Conservation (phyloP, 176 grass and related monocot genomes). For the Calamus simplicifolius region DNA sequence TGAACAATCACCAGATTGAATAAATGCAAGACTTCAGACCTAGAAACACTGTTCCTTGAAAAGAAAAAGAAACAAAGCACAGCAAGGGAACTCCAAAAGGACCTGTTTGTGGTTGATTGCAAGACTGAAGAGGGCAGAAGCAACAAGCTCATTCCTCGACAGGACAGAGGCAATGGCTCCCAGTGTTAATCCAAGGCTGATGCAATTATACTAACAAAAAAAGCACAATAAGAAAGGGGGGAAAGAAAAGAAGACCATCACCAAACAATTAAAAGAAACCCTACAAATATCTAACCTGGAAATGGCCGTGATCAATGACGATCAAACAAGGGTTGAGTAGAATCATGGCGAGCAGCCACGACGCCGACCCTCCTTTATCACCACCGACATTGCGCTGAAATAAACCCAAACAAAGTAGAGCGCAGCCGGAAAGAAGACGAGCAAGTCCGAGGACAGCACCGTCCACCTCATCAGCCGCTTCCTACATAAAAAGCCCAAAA, state of each 20-base stretch:
- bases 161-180: slow-evolving; percentile 60
- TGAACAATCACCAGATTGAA: no score
- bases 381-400: slow-evolving; percentile 18
- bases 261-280: not conserved
- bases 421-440: slow-evolving; percentile 61
- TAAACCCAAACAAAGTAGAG: slow-evolving; percentile 69
- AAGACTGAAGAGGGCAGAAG: slow-evolving; percentile 70
- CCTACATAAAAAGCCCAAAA: slow-evolving; percentile 24
- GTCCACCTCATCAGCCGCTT: slow-evolving; percentile 88
- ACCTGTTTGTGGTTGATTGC: slow-evolving; percentile 96
- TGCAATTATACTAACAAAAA: slow-evolving; percentile 75
- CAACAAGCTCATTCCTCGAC: slow-evolving; percentile 46
- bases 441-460: slow-evolving; percentile 67
- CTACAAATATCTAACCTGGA: slow-evolving; percentile 42
- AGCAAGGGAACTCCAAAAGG: not conserved
- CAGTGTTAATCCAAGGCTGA: slow-evolving; percentile 75
- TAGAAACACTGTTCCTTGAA: no score
- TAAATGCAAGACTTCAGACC: no score
- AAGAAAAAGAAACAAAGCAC: not conserved
- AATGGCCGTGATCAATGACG: slow-evolving; percentile 88
- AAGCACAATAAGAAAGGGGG: not conserved
- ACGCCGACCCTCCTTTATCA: slow-evolving; percentile 20
- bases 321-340: slow-evolving; percentile 70
- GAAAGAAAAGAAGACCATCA: not conserved
- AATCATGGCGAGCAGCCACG: slow-evolving; percentile 72